Evolutionary conservation across 345 rosid genomes (phyloP).

Genomic region (Aegle marmelos): DNA sequence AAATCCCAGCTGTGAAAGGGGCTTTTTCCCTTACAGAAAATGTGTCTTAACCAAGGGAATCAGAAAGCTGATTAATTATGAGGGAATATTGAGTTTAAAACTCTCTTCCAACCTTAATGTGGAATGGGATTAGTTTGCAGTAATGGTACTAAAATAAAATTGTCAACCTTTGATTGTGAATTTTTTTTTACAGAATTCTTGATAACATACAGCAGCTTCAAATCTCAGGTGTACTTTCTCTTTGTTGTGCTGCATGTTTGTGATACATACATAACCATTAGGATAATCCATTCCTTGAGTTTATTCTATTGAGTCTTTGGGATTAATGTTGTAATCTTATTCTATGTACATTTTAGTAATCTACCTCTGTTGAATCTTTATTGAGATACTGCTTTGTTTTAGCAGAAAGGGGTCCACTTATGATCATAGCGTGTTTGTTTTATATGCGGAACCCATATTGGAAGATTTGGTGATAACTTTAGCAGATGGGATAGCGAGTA

Average conservation of each 20-base stretch:
- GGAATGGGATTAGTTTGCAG: background rate
- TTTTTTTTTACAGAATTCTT: background rate
- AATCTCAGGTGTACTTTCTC: background rate
- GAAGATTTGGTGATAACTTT: constrained; percentile 84
- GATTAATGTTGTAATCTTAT: background rate
- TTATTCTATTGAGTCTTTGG: background rate
- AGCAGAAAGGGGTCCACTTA: constrained; percentile 57
- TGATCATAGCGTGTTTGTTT: constrained; percentile 46
- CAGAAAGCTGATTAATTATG: background rate
- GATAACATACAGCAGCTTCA: background rate
- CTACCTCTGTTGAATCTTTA: background rate
- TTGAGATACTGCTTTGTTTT: constrained; percentile 9
- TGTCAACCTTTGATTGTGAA: background rate
- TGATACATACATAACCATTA: background rate
- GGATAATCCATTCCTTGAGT: background rate
- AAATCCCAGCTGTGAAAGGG: too few species aligned
- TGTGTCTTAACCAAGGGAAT: background rate
- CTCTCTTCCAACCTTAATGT: background rate
- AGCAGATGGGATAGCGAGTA: constrained; percentile 82
- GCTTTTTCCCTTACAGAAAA: background rate
- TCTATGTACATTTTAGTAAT: background rate
- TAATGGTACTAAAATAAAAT: background rate
- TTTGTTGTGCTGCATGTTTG: background rate
- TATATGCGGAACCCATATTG: constrained; percentile 65
- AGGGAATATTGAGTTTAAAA: background rate